These are phyloP conservation scores for Scopulariopsis brevicaulis DNA, from an alignment of 2,329 filamentous ascomycete species.

Conservation along the genomic window DNA sequence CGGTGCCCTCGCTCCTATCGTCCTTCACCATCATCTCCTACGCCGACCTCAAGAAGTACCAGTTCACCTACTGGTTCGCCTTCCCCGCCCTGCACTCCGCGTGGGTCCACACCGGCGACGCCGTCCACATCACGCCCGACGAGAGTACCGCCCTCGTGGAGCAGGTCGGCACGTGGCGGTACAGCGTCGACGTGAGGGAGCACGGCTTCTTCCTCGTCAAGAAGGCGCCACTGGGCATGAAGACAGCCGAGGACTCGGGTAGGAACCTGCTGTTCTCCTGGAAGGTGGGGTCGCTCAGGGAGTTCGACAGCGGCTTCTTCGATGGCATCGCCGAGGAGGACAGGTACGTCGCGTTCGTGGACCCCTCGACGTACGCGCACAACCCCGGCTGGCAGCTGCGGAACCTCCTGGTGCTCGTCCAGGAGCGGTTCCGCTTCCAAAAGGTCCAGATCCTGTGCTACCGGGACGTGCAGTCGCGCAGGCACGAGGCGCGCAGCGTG, in stretches of 20 bases:
- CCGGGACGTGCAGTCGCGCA: slow-evolving; percentile 65
- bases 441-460: slow-evolving; percentile 83
- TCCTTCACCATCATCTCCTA: slow-evolving; percentile 86
- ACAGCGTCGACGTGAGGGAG: slow-evolving; percentile 68
- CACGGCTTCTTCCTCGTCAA: slow-evolving; percentile 96
- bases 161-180: slow-evolving; percentile 77
- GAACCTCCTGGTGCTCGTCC: slow-evolving; percentile 76
- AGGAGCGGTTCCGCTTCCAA: slow-evolving; percentile 66
- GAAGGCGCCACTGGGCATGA: slow-evolving; percentile 36
- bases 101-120: slow-evolving; percentile 56
- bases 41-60: slow-evolving; percentile 94
- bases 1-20: slow-evolving; percentile 79
- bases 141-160: slow-evolving; percentile 77
- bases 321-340: slow-evolving; percentile 58
- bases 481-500: slow-evolving; percentile 73
- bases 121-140: slow-evolving; percentile 44
- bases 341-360: slow-evolving; percentile 75
- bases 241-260: slow-evolving; percentile 32
- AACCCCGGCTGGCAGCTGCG: slow-evolving; percentile 89
- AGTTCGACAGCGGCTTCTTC: slow-evolving; percentile 85
- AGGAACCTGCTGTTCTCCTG: slow-evolving; percentile 55
- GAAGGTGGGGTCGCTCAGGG: slow-evolving; percentile 64
- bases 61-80: slow-evolving; percentile 96
- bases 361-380: slow-evolving; percentile 80
- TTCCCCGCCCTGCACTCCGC: slow-evolving; percentile 85